These are phyloP conservation scores for Annulohypoxylon nitens DNA, from an alignment of 495 filamentous ascomycete species.

Conservation along the genomic window DNA sequence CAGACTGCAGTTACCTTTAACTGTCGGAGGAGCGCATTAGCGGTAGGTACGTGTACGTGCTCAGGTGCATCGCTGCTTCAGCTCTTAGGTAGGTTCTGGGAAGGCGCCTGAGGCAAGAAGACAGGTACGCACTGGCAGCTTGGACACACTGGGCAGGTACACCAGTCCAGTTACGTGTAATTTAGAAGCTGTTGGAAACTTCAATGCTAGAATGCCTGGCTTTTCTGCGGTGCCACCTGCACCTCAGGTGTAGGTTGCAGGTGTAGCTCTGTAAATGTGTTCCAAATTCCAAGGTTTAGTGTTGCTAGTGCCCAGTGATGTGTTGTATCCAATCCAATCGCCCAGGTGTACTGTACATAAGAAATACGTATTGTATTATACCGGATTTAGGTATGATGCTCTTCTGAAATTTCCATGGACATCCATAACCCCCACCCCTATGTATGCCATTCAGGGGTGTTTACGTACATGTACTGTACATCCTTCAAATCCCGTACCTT, in stretches of 20 bases:
- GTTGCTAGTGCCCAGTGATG: neutral
- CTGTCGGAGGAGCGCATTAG: slow-evolving; percentile 29
- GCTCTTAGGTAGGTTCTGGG: neutral
- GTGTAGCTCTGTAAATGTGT: neutral
- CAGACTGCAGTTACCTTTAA: neutral
- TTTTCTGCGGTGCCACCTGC: slow-evolving; percentile 29
- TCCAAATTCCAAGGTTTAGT: neutral
- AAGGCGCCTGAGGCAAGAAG: too few relatives aligned
- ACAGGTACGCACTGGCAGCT: too few relatives aligned
- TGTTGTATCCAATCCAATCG: slow-evolving; percentile 8
- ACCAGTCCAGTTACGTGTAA: neutral
- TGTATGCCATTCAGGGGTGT: slow-evolving; percentile 9
- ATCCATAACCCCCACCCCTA: slow-evolving; percentile 10
- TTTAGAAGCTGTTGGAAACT: slow-evolving; percentile 25
- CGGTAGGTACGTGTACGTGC: slow-evolving; percentile 3
- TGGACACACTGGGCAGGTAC: neutral
- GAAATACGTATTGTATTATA: slow-evolving; percentile 21
- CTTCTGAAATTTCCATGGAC: slow-evolving; percentile 1
- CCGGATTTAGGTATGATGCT: slow-evolving; percentile 1
- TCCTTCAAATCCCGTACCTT: neutral
- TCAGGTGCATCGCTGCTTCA: neutral
- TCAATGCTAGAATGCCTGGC: slow-evolving; percentile 2
- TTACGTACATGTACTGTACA: slow-evolving; percentile 23
- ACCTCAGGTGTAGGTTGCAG: slow-evolving; percentile 27
- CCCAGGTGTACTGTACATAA: slow-evolving; percentile 10